Conservation (phyloP, 192 early-diverging fungal species). For the Linnemannia exigua region DNA sequence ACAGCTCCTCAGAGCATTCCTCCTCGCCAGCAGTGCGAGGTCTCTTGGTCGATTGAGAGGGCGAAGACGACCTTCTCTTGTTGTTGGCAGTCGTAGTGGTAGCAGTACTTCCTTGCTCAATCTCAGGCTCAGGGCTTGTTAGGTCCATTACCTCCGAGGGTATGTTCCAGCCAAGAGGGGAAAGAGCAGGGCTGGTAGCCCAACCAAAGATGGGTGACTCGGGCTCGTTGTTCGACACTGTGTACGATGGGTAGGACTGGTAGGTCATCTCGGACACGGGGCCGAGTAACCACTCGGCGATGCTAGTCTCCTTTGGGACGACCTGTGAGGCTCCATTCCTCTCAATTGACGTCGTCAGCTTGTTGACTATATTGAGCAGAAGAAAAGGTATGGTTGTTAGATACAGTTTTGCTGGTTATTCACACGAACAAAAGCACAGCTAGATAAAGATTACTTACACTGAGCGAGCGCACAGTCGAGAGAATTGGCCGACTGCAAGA, state of each 20-base stretch:
- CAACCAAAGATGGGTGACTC: not conserved
- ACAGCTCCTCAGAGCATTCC: constrained; percentile 31
- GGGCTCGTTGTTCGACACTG: not conserved
- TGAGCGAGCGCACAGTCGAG: constrained; percentile 44
- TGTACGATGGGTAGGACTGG: not conserved
- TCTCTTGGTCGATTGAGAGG: constrained; percentile 3
- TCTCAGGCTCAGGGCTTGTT: not conserved
- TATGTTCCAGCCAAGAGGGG: not conserved
- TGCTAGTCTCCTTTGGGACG: constrained; percentile 5
- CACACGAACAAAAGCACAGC: not conserved
- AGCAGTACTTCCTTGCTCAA: not conserved
- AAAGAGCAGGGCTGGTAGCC: constrained; percentile 2
- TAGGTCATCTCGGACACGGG: not conserved
- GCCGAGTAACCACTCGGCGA: not conserved
- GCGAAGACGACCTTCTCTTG: not conserved
- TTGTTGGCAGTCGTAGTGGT: not conserved
- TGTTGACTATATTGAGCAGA: constrained; percentile 13
- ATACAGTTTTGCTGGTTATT: not conserved
- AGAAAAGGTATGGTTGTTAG: not conserved
- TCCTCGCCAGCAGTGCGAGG: constrained; percentile 12
- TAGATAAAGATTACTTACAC: constrained; percentile 22
- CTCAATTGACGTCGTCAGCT: constrained; percentile 36
- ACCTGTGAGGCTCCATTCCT: not conserved
- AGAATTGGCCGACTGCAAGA: constrained; percentile 33
- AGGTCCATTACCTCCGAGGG: not conserved